Conservation (phyloP, 495 filamentous ascomycete genomes). For the Annulohypoxylon bovei region DNA sequence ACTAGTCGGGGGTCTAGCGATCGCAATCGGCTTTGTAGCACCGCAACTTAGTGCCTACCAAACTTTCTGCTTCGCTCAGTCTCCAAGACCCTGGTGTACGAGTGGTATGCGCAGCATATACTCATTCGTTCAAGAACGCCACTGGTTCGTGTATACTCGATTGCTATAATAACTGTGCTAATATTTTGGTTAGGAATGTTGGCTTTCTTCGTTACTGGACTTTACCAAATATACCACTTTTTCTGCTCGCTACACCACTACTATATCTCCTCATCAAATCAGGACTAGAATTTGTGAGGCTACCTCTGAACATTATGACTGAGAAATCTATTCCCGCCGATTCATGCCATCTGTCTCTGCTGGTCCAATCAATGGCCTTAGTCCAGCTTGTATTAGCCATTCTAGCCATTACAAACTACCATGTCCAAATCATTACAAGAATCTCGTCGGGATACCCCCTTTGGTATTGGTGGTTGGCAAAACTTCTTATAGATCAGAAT, state of each 20-base stretch:
- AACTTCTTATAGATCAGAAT: slow-evolving; percentile 48
- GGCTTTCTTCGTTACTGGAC: slow-evolving; percentile 95
- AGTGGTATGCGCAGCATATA: slow-evolving; percentile 83
- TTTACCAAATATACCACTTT: slow-evolving; percentile 84
- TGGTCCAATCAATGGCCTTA: slow-evolving; percentile 68
- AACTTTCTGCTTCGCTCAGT: slow-evolving; percentile 67
- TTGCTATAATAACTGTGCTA: slow-evolving; percentile 14
- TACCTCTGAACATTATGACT: slow-evolving; percentile 13
- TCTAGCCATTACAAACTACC: slow-evolving; percentile 79
- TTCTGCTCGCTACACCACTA: slow-evolving; percentile 83
- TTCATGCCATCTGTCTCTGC: slow-evolving; percentile 24
- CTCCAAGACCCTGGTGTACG: slow-evolving; percentile 77
- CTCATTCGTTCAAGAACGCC: slow-evolving; percentile 84
- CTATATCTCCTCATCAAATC: slow-evolving; percentile 73
- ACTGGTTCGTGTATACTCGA: slow-evolving; percentile 70
- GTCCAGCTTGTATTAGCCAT: slow-evolving; percentile 76
- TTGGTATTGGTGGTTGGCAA: slow-evolving; percentile 84
- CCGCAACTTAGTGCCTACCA: slow-evolving; percentile 82
- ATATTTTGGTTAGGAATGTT: slow-evolving; percentile 68
- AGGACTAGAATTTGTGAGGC: slow-evolving; percentile 57
- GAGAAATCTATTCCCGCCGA: slow-evolving; percentile 17
- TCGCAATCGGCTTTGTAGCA: slow-evolving; percentile 70
- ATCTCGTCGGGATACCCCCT: slow-evolving; percentile 89
- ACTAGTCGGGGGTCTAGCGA: slow-evolving; percentile 70
- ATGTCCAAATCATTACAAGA: slow-evolving; percentile 92